Evolutionary conservation across 2,329 filamentous ascomycete species (phyloP).

Genomic region (Fusarium beomiforme): DNA sequence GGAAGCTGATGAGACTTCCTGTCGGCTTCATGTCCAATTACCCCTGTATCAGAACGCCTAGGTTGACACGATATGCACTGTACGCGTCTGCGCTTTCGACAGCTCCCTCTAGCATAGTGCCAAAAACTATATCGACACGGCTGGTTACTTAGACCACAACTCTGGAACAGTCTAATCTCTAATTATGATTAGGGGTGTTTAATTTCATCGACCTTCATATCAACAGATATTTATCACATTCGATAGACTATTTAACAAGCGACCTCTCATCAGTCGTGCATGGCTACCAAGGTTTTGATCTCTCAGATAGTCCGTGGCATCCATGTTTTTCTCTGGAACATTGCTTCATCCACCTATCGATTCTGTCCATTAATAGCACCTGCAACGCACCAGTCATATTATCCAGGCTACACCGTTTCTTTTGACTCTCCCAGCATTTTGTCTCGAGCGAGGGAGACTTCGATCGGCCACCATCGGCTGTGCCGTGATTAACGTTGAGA

Average conservation of each 20-base stretch:
- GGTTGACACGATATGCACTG: slow-evolving; percentile 36
- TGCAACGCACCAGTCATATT: slow-evolving; percentile 15
- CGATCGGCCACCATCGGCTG: slow-evolving; percentile 9
- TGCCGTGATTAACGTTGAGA: slow-evolving; percentile 6
- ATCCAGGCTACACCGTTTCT: slow-evolving; percentile 28
- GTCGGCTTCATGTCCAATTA: slow-evolving; percentile 28
- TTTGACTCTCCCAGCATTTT: slow-evolving; percentile 5
- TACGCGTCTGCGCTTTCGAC: slow-evolving; percentile 29
- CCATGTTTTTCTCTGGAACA: slow-evolving; percentile 37
- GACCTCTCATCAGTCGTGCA: slow-evolving; percentile 28
- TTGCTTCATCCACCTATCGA: slow-evolving; percentile 19
- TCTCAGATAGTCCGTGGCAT: slow-evolving; percentile 40
- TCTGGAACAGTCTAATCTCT: slow-evolving; percentile 44
- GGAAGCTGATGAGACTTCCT: slow-evolving; percentile 33
- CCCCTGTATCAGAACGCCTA: slow-evolving; percentile 9
- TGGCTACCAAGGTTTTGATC: slow-evolving; percentile 21
- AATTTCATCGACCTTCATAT: slow-evolving; percentile 44
- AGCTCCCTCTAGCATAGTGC: slow-evolving; percentile 4
- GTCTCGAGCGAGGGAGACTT: slow-evolving; percentile 1
- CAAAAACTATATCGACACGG: slow-evolving; percentile 28
- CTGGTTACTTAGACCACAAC: slow-evolving; percentile 23
- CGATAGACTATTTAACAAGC: slow-evolving; percentile 2
- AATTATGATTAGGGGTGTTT: slow-evolving; percentile 30
- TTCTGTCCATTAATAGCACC: slow-evolving; percentile 11
- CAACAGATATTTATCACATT: slow-evolving; percentile 12